A percentile compares a stretch with the other conserved stretches of the same genome.
phyloP scores from a whole-genome alignment of 192 early-diverging fungal genomes.

The Entomortierella chlamydospora region DNA sequence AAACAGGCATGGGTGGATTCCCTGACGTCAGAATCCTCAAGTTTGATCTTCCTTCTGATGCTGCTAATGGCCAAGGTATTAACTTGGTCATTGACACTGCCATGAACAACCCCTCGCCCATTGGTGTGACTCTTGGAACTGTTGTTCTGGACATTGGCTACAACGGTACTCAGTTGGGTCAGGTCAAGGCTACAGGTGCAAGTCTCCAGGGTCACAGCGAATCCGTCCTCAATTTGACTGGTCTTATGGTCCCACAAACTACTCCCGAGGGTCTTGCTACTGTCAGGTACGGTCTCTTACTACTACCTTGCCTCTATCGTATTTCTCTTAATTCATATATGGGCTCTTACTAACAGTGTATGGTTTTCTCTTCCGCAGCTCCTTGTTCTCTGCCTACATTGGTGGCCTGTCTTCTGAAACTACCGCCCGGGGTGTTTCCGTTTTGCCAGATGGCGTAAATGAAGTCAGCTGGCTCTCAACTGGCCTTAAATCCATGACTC shows the following conservation, averaged over 20 bases:
- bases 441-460: constrained; percentile 60
- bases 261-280: constrained; percentile 56
- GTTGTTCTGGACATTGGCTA: constrained; percentile 60
- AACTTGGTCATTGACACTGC: constrained; percentile 71
- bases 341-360: too few relatives aligned
- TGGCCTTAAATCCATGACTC: constrained; percentile 62
- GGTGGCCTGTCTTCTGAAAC: constrained; percentile 60
- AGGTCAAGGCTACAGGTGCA: constrained; percentile 68
- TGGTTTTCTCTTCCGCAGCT: too few relatives aligned
- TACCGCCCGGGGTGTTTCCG: constrained; percentile 61
- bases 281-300: constrained; percentile 45
- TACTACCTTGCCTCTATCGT: too few relatives aligned
- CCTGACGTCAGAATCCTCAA: constrained; percentile 48
- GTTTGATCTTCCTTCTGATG: constrained; percentile 57
- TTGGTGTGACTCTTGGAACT: constrained; percentile 62
- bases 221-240: constrained; percentile 59
- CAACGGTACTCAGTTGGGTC: constrained; percentile 57
- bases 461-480: constrained; percentile 62
- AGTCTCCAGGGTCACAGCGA: constrained; percentile 34
- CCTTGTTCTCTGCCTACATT: constrained; percentile 65
- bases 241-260: constrained; percentile 63
- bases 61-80: constrained; percentile 67
- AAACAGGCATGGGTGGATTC: constrained; percentile 59
- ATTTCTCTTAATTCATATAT: too few relatives aligned
- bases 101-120: constrained; percentile 67